Evolutionary conservation across 257 asterid genomes (phyloP), one percentile per base, ranked within the genome.

Genomic region (Capsicum rhomboideum): DNA sequence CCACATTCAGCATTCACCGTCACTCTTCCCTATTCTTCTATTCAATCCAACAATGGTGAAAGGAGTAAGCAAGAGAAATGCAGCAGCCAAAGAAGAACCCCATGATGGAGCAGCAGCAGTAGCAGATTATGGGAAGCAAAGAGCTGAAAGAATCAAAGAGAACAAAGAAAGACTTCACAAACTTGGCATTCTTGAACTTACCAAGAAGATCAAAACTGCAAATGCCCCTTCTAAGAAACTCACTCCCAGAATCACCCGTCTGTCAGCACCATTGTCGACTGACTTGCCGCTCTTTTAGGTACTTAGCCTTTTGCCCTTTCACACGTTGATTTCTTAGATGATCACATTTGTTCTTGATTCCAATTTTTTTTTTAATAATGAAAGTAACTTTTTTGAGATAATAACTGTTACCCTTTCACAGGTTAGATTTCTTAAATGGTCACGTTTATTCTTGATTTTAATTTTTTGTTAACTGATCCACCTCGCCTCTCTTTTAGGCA

Each of bases 401-500:
- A n/a, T n/a, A n/a, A n/a, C n/a, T n/a, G n/a, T n/a, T n/a, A n/a
- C n/a, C n/a, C n/a, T n/a, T n/a, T n/a, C n/a, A n/a, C n/a, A n/a
- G n/a, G n/a, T n/a, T n/a, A n/a, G 40, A 34, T 34, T 34, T 34
- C 40, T 34, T 34, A 34, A 5, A 34, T 34, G 40, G 40, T 34
- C 40, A 5, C 40, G 40, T 34, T 34, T 34, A 5, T 34, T 34
- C 40, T 34, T 34, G 40, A 34, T 34, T n/a, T n/a, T n/a, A n/a
- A n/a, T n/a, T n/a, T n/a, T n/a, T n/a, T n/a, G n/a, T n/a, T n/a
- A n/a, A n/a, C n/a, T n/a, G n/a, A n/a, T n/a, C n/a, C 92, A 74
- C 91, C 88, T 21, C 84, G 98, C 85, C 98, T 97, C 85, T 94
- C 98, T 84, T 88, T 92, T 63, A 88, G 98, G 98, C 14, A 52